Conservation (phyloP, 75 land plant species). For the Chamaecyparis obtusa region DNA sequence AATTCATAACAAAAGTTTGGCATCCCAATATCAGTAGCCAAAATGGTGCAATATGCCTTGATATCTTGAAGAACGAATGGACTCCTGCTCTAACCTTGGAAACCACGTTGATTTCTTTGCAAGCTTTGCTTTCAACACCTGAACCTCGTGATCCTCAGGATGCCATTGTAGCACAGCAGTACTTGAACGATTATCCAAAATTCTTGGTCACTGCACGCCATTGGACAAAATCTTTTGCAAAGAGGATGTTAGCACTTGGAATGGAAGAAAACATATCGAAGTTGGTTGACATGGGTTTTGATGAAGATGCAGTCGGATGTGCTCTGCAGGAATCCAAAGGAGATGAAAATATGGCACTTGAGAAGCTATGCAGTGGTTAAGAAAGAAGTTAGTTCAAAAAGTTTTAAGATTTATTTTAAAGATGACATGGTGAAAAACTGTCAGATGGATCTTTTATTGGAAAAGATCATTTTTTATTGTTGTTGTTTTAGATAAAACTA, state of each 20-base stretch:
- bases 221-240: conserved; percentile 93
- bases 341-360: not conserved
- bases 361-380: not conserved
- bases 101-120: conserved; percentile 88
- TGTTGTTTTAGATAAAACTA: too few relatives aligned
- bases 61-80: conserved; percentile 94
- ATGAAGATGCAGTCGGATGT: not conserved
- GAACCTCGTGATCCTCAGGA: conserved; percentile 96
- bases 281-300: not conserved
- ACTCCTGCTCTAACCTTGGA: conserved; percentile 91
- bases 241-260: conserved; percentile 62
- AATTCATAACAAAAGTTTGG: conserved; percentile 24
- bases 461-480: too few relatives aligned
- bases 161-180: conserved; percentile 95
- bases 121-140: conserved; percentile 95
- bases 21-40: conserved; percentile 99
- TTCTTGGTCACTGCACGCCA: conserved; percentile 82
- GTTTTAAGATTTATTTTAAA: too few relatives aligned
- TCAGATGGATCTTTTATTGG: too few relatives aligned
- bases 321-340: not conserved
- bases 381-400: too few relatives aligned
- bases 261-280: conserved; percentile 70
- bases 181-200: conserved; percentile 3
- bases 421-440: too few relatives aligned
- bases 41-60: conserved; percentile 96